Evolutionary conservation across 805 yeast genomes (phyloP).

Genomic region (Jamesozyma piceae): DNA sequence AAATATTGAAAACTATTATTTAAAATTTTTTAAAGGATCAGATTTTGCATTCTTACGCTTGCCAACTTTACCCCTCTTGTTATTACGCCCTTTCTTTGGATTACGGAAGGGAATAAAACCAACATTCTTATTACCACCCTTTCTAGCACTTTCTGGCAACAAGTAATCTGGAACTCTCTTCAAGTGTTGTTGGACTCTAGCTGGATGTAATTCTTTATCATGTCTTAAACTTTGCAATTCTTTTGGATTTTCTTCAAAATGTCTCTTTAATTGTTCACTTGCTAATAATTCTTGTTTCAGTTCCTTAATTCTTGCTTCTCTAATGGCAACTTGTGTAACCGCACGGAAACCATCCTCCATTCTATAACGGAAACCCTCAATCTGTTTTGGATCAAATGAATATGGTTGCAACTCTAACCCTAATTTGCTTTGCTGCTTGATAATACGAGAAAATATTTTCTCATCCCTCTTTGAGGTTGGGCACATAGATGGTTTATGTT

Average conservation of each 20-base stretch:
- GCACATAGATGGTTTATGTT: slow-evolving; percentile 72
- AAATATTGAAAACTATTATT: slow-evolving; percentile 12
- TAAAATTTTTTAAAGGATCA: slow-evolving; percentile 59
- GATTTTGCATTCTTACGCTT: slow-evolving; percentile 40
- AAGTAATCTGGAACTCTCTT: slow-evolving; percentile 89
- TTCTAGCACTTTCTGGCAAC: slow-evolving; percentile 69
- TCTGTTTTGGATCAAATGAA: slow-evolving; percentile 82
- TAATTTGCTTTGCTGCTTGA: slow-evolving; percentile 62
- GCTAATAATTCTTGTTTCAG: slow-evolving; percentile 77
- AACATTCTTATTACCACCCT: slow-evolving; percentile 40
- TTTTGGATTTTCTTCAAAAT: slow-evolving; percentile 94
- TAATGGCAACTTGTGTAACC: slow-evolving; percentile 76
- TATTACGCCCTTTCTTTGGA: slow-evolving; percentile 31
- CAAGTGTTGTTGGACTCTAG: slow-evolving; percentile 74
- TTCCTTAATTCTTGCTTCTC: slow-evolving; percentile 90
- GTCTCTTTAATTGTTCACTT: slow-evolving; percentile 84
- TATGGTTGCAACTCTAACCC: slow-evolving; percentile 79
- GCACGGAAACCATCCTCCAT: slow-evolving; percentile 96
- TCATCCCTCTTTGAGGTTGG: slow-evolving; percentile 74
- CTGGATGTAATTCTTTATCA: slow-evolving; percentile 78
- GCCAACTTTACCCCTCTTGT: slow-evolving; percentile 31
- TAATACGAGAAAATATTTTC: slow-evolving; percentile 66
- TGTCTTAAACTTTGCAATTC: slow-evolving; percentile 84
- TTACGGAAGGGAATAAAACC: slow-evolving; percentile 67
- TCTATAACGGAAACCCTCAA: slow-evolving; percentile 92